Evolutionary conservation across 768 basidiomycete genomes (phyloP).

Genomic region (Postia placenta): DNA sequence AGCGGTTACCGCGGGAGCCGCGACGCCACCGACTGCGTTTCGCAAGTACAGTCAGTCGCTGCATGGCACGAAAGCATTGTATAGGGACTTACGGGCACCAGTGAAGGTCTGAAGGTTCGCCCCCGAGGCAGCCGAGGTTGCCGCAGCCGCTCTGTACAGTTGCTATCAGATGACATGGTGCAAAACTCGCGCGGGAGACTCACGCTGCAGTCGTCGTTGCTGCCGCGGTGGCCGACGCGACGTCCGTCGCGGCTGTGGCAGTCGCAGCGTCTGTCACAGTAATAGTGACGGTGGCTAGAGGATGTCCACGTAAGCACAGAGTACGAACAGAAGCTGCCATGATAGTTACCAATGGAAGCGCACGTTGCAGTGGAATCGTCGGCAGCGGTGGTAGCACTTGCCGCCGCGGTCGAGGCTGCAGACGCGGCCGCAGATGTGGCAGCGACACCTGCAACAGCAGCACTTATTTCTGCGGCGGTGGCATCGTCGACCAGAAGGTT

Average conservation of each 20-base stretch:
- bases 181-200: neutral
- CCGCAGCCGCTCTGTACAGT: slow-evolving; percentile 5
- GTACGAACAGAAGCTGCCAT: no score
- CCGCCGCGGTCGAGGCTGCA: neutral
- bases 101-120: slow-evolving; percentile 46
- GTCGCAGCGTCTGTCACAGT: slow-evolving; percentile 13
- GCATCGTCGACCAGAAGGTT: slow-evolving; percentile 53
- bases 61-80: neutral
- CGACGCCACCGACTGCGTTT: slow-evolving; percentile 30
- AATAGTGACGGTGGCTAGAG: slow-evolving; percentile 12
- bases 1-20: slow-evolving; percentile 39
- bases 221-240: slow-evolving; percentile 13
- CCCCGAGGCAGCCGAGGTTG: slow-evolving; percentile 14
- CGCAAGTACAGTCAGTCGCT: neutral
- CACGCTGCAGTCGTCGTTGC: slow-evolving; percentile 12
- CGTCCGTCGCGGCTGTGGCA: slow-evolving; percentile 10
- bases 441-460: slow-evolving; percentile 36
- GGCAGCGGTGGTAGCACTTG: slow-evolving; percentile 4
- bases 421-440: slow-evolving; percentile 10
- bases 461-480: slow-evolving; percentile 49
- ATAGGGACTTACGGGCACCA: slow-evolving; percentile 28
- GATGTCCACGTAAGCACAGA: no score
- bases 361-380: slow-evolving; percentile 17
- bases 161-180: slow-evolving; percentile 1
- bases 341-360: slow-evolving; percentile 7